Percentiles rank a stretch among this genome's conserved stretches.
phyloP scores from a whole-genome alignment of 2,329 filamentous ascomycete genomes.

The Epichloe uncinata region DNA sequence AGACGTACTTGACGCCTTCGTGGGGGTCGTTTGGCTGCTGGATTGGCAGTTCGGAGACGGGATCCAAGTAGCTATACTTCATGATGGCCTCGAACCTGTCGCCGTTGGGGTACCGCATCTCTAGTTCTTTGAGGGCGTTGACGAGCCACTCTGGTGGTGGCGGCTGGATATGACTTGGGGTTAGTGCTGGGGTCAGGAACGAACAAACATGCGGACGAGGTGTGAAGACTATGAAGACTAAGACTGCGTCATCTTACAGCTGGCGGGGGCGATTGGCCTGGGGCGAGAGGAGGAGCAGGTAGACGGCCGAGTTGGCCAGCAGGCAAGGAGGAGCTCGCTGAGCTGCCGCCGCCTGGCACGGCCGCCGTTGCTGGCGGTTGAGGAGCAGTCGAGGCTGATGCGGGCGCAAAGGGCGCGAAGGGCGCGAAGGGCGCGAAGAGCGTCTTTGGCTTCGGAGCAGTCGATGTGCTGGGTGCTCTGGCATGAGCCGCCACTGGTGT shows the following conservation, averaged over 20 bases:
- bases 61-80: constrained; percentile 76
- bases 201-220: background rate
- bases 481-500: constrained; percentile 19
- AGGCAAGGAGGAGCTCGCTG: constrained; percentile 25
- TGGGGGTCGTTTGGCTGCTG: constrained; percentile 43
- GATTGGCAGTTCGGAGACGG: constrained; percentile 51
- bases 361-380: constrained; percentile 12
- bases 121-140: constrained; percentile 56
- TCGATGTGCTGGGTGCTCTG: constrained; percentile 18
- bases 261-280: constrained; percentile 40
- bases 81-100: constrained; percentile 84
- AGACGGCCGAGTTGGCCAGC: constrained; percentile 51
- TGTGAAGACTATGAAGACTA: too few relatives aligned
- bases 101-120: constrained; percentile 53
- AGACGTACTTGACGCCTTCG: constrained; percentile 61
- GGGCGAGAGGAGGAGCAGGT: constrained; percentile 49
- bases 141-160: constrained; percentile 78
- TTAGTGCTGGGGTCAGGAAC: background rate
- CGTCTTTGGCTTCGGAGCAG: constrained; percentile 19
- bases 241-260: constrained; percentile 40
- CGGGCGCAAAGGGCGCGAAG: constrained; percentile 3
- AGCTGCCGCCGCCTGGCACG: constrained; percentile 16
- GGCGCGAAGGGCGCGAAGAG: constrained; percentile 14
- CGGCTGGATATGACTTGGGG: constrained; percentile 39
- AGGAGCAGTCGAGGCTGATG: constrained; percentile 23